Evolutionary conservation across 2,329 filamentous ascomycete genomes (phyloP), one percentile per base, ranked within the genome.

Genomic region (Talaromyces sp.): DNA sequence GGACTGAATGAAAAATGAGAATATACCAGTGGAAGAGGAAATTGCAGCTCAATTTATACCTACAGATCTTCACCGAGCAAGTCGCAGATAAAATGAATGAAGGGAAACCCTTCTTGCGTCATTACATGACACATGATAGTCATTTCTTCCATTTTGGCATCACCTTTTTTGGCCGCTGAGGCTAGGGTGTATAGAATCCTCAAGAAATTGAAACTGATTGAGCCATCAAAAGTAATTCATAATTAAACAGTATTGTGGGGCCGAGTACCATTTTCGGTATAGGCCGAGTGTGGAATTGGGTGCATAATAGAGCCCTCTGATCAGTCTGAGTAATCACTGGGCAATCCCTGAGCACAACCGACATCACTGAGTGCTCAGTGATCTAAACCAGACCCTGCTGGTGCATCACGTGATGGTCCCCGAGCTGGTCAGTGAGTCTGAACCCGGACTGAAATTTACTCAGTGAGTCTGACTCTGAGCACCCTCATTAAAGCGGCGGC

Each of bases 281-380:
- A 29, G 52, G 35, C 42, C 47, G 39, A 47, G 49, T 49, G 42
- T 50, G 16, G 55, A n/a, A 52, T 44, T 56, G 29, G 37, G 56
- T 56, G 53, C 56, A 43, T 29, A 52, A 51, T 53, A 58, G 53
- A 58, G 53, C 39, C 20, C 52, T 57, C 45, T 48, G 39, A 45
- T 37, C 11, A 48, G 27, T 46, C 42, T 46, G 29, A 52, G 49
- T 42, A 52, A 55, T 57, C 43, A 54, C 11, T 35, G 32, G 14
- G n/a, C 32, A 35, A 35, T 11, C n/a, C n/a, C n/a, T n/a, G n/a
- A n/a, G n/a, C n/a, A n/a, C 32, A 35, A 35, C 14, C 32, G 14
- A 4, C 11, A 4, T 5, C 32, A 35, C 32, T 35, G n/a, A 35
- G 32, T 16, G 32, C 32, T 35, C 32, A 35, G 32, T 5, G 32